Evolutionary conservation across 2,329 filamentous ascomycete genomes (phyloP).

Genomic region (Corinectria fuckeliana): DNA sequence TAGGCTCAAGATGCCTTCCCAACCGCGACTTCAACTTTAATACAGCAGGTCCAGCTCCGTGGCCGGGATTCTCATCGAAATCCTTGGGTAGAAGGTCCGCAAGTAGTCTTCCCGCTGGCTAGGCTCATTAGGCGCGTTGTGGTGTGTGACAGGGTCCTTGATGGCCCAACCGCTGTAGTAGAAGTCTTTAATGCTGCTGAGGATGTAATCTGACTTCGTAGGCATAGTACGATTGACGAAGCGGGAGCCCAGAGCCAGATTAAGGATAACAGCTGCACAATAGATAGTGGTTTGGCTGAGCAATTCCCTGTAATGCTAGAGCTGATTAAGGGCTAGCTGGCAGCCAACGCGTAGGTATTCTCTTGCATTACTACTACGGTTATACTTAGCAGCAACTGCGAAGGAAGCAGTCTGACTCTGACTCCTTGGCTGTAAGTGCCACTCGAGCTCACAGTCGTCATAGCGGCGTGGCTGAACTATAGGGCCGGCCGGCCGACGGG

Average conservation of each 20-base stretch:
- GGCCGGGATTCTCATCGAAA: background rate
- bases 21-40: background rate
- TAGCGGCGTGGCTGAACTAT: background rate
- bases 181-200: background rate
- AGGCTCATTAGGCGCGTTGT: background rate
- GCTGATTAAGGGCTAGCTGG: background rate
- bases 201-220: background rate
- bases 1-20: background rate
- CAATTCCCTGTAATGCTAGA: background rate
- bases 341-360: background rate
- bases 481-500: background rate
- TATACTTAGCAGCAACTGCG: background rate
- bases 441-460: background rate
- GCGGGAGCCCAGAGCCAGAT: background rate
- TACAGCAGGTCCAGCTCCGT: background rate
- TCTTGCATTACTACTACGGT: background rate
- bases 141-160: background rate
- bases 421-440: background rate
- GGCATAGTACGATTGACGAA: background rate
- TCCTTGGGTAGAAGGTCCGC: background rate
- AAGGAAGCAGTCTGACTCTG: background rate
- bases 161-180: background rate
- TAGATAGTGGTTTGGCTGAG: background rate
- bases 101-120: background rate
- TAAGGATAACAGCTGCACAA: background rate